Evolutionary conservation across 2,329 filamentous ascomycete genomes (phyloP).

Genomic region (Apiospora aurea): DNA sequence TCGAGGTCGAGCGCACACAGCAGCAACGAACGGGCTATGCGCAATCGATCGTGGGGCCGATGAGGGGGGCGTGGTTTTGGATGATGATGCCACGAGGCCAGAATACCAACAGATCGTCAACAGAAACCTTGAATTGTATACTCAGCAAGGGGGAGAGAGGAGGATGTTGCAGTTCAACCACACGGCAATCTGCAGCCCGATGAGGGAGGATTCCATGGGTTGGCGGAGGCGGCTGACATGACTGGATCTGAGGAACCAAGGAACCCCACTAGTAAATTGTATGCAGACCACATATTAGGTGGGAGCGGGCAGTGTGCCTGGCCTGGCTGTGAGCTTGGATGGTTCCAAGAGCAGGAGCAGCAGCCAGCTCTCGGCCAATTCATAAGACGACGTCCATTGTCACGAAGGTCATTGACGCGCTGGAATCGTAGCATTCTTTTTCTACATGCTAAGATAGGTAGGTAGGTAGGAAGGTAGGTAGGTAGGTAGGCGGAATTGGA

Average conservation of each 20-base stretch:
- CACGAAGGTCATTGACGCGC: neutral
- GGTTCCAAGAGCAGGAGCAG: neutral
- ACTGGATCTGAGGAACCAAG: conserved; percentile 3
- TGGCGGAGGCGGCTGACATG: neutral
- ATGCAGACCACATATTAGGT: neutral
- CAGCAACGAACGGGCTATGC: neutral
- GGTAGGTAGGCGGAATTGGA: too few relatives aligned
- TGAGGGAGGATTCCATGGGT: conserved; percentile 1
- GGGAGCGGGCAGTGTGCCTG: neutral
- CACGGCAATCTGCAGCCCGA: conserved; percentile 10
- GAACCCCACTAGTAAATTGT: neutral
- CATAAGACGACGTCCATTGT: neutral
- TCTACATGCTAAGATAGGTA: neutral
- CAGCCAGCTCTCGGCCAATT: neutral
- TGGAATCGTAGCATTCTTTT: neutral
- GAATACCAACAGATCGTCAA: neutral
- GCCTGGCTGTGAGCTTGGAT: neutral
- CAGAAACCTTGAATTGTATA: neutral
- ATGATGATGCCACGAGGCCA: neutral
- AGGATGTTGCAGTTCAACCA: neutral
- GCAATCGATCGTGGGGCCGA: neutral
- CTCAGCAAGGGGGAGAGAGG: neutral
- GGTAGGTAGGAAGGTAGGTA: too few relatives aligned
- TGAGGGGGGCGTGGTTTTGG: neutral
- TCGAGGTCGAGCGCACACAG: neutral